Conservation (phyloP, 305 asterid species). For the Fraxinus platypoda region DNA sequence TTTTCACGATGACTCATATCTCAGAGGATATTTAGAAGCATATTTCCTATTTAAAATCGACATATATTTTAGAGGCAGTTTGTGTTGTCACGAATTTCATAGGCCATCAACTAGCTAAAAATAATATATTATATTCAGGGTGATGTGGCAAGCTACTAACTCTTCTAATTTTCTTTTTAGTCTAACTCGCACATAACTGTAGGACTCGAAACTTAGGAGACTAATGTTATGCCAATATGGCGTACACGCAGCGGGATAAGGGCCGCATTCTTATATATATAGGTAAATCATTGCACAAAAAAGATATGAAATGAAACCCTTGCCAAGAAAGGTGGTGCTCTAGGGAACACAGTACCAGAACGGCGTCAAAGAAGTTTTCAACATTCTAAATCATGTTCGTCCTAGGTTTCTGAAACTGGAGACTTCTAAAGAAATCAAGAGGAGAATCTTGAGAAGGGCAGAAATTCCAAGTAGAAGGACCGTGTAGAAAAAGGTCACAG, state of each 20-base stretch:
- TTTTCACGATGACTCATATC: not conserved
- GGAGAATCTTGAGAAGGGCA: constrained; percentile 19
- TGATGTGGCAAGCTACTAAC: not conserved
- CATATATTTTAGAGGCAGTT: not conserved
- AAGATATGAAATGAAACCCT: too few relatives aligned
- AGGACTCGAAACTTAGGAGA: not conserved
- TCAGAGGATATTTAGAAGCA: too few relatives aligned
- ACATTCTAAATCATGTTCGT: constrained; percentile 24
- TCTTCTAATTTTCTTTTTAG: not conserved
- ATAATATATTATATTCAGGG: not conserved
- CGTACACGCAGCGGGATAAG: not conserved
- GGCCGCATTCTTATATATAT: constrained; percentile 46
- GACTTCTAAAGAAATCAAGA: constrained; percentile 5
- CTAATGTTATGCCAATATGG: not conserved
- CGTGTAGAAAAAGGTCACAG: constrained; percentile 21
- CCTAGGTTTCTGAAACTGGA: constrained; percentile 25
- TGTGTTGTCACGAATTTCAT: not conserved
- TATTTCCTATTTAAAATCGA: not conserved
- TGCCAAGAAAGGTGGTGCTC: constrained; percentile 27
- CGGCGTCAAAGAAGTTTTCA: constrained; percentile 26
- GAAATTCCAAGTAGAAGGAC: constrained; percentile 1
- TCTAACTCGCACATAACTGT: not conserved
- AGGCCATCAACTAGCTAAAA: not conserved
- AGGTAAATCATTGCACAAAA: constrained; percentile 39
- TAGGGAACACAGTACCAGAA: constrained; percentile 24